A percentile compares a stretch with the other conserved stretches of the same genome.
Conservation (phyloP, 1,284 basidiomycete genomes). For the Cryptococcus sp. region DNA sequence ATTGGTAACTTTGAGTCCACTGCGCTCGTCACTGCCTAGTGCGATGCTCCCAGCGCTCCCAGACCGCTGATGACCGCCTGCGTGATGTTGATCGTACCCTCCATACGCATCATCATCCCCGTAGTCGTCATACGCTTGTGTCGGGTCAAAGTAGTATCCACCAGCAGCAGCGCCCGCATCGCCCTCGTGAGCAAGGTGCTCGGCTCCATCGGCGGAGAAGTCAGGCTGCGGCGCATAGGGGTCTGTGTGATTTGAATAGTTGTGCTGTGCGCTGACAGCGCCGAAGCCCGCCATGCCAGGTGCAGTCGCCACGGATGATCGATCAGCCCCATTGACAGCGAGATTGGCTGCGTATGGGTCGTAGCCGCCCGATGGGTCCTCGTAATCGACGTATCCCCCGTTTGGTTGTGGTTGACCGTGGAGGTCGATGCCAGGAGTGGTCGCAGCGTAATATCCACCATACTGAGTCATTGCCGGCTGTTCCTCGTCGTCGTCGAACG, state of each 20-base stretch:
- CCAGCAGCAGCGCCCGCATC: conserved; percentile 9
- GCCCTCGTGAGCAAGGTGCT: conserved; percentile 3
- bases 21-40: conserved; percentile 7
- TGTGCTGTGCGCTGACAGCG: conserved; percentile 26
- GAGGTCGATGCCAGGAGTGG: conserved; percentile 30
- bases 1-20: conserved; percentile 29
- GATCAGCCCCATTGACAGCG: conserved; percentile 19
- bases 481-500: conserved; percentile 53
- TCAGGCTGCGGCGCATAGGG: conserved; percentile 18
- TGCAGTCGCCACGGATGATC: conserved; percentile 37
- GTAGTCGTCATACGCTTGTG: conserved; percentile 37
- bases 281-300: conserved; percentile 43
- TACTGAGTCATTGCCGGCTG: conserved; percentile 50
- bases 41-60: conserved; percentile 29
- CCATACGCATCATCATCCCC: conserved; percentile 31
- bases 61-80: conserved; percentile 16
- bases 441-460: conserved; percentile 47
- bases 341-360: conserved; percentile 50
- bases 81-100: conserved; percentile 22
- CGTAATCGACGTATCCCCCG: conserved; percentile 42
- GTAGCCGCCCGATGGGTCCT: conserved; percentile 51
- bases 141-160: conserved; percentile 51
- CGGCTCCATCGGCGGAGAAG: conserved; percentile 3
- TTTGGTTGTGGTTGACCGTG: conserved; percentile 35
- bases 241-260: conserved; percentile 13